Evolutionary conservation across 2,329 filamentous ascomycete genomes (phyloP), one percentile per base, ranked within the genome.

Genomic region (Aspergillus tamarii): DNA sequence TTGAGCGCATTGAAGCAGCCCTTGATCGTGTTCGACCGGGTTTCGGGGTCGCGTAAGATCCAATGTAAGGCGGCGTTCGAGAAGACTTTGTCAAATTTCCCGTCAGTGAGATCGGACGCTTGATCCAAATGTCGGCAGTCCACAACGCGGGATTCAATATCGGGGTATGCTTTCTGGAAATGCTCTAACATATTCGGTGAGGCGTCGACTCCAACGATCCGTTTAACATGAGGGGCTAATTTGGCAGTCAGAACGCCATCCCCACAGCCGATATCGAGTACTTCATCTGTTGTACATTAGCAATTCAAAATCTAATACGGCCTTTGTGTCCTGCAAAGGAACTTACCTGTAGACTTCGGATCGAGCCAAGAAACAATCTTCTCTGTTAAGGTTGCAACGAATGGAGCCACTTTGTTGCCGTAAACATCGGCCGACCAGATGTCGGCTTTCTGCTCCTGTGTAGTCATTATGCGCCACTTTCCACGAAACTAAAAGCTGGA

Each of bases 21-120:
- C 9, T 70, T 68, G 70, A 91, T 88, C 74, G 89, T 85, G 32
- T 74, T 70, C 4, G 75, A 67, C 11, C 86, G 82, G 1, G 82
- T 83, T 0, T 71, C 68, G 0, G 76, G 65, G 32, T 78, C 74
- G 0, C 84, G 79, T 9, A 92, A 81, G 71, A 90, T 88, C 88
- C 88, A 90, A 76, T 89, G 87, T 74, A 90, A 80, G 0, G 88
- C 88, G 0, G 88, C 88, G 69, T 90, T 90, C 61, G 87, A 89
- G 73, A 90, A 90, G 69, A 82, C 83, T 70, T 90, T 90, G 65
- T 81, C 77, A 70, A 76, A 83, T 6, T 61, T 70, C 54, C 74
- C 75, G 56, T 72, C 53, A 4, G 70, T 66, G 50, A 76, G 67
- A 1, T 59, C 62, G 2, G 45, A 34, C 12, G 73, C 73, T 16